Evolutionary conservation across 2,329 filamentous ascomycete genomes (phyloP), one percentile per base, ranked within the genome.

Genomic region (Hypoxylon sp.): DNA sequence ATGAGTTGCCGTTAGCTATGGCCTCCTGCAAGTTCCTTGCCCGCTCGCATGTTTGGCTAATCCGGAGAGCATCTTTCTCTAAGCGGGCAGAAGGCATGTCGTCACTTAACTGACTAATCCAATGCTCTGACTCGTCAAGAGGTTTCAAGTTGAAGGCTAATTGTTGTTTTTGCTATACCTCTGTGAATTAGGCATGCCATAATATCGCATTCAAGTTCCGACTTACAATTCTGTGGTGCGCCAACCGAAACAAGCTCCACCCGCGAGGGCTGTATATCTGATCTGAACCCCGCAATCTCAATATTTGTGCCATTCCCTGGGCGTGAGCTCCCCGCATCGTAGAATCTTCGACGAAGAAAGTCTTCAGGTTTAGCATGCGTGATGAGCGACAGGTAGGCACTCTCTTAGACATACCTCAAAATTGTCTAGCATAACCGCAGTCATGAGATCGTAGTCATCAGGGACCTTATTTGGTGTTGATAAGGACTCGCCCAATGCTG

Each of bases 391-490:
- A n/a, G n/a, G n/a, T 19, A 31, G 26, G 10, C n/a, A 5, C 2
- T 6, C 39, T 46, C 10, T 44, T 8, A 39, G 19, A 48, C 51
- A 54, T 68, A 80, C 80, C 75, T 83, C 80, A 42, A 82, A 82
- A 1, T 82, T 75, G 52, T 82, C 81, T 11, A 83, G 66, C 19
- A 82, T 70, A 11, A 82, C 80, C 1, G 80, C 75, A 2, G 80
- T 77, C 80, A 83, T 81, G 14, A 83, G 71, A 51, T 80, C 78
- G 65, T 80, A 78, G 60, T 82, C 81, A 65, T 81, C 80, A 3
- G 79, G 79, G 1, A 70, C 65, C 65, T 81, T 80, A 10, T 73
- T 73, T n/a, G 72, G 67, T 26, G 72, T 66, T 2, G 73, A 66
- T 26, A 81, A 68, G 0, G 80, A 79, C 2, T 77, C 71, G 3